Conservation (phyloP, 2,329 filamentous ascomycete genomes). For the Talaromyces rugulosus region DNA sequence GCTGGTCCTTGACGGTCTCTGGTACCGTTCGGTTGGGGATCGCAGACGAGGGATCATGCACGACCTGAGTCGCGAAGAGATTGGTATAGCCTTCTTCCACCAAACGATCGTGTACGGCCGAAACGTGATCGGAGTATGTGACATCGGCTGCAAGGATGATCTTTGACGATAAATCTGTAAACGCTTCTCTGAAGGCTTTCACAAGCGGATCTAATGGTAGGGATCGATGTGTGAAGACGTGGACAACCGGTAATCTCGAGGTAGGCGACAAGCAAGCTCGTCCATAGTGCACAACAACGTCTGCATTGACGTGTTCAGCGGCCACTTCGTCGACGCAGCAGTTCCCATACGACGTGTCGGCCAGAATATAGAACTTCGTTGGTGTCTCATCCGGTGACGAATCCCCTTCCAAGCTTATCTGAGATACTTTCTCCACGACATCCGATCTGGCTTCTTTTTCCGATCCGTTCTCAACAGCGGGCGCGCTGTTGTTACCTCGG, state of each 20-base stretch:
- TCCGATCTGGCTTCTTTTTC: conserved; percentile 12
- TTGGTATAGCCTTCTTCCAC: conserved; percentile 62
- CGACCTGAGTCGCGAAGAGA: conserved; percentile 65
- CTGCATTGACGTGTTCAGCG: conserved; percentile 85
- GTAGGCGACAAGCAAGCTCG: conserved; percentile 89
- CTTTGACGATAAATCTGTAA: conserved; percentile 59
- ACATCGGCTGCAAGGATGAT: conserved; percentile 85
- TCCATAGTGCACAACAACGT: conserved; percentile 92
- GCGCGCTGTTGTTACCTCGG: background rate
- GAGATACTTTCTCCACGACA: conserved; percentile 23
- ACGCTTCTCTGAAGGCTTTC: conserved; percentile 63
- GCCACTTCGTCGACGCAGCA: conserved; percentile 98
- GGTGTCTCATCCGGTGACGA: conserved; percentile 18
- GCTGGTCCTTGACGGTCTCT: conserved; percentile 40
- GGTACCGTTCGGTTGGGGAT: conserved; percentile 81
- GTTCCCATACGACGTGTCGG: conserved; percentile 92
- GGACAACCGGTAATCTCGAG: conserved; percentile 77
- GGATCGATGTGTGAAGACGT: conserved; percentile 75
- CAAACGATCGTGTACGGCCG: conserved; percentile 53
- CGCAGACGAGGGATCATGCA: conserved; percentile 71
- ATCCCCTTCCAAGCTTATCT: conserved; percentile 16
- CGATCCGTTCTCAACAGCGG: background rate
- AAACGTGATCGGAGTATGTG: conserved; percentile 74
- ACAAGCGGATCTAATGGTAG: conserved; percentile 60
- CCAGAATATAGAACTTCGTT: conserved; percentile 70